These are phyloP conservation scores for Tephrocybe sp. DNA, from an alignment of 768 basidiomycete genomes.

Conservation along the genomic window DNA sequence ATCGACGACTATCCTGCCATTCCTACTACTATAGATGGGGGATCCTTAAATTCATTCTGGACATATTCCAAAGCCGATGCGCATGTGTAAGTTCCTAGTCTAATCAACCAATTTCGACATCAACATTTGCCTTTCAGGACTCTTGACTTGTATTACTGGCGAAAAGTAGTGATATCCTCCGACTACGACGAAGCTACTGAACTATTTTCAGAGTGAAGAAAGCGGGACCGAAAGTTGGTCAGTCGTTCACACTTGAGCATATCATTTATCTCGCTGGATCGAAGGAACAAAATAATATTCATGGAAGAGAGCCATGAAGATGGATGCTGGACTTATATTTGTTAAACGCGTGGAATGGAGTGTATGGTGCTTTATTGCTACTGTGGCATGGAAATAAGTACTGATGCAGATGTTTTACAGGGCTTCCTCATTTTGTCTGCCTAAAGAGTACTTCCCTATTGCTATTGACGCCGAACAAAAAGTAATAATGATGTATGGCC, in stretches of 20 bases:
- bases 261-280: not conserved
- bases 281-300: slow-evolving; percentile 11
- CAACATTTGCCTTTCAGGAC: slow-evolving; percentile 15
- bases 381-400: not conserved
- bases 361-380: slow-evolving; percentile 9
- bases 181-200: slow-evolving; percentile 10
- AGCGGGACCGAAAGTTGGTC: slow-evolving; percentile 12
- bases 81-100: slow-evolving; percentile 27
- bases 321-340: slow-evolving; percentile 16
- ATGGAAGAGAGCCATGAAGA: slow-evolving; percentile 25
- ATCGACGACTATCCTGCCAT: slow-evolving; percentile 26
- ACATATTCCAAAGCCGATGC: slow-evolving; percentile 33
- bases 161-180: slow-evolving; percentile 5
- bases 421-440: slow-evolving; percentile 30
- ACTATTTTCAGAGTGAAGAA: slow-evolving; percentile 22
- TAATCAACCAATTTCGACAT: not conserved
- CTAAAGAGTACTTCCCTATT: slow-evolving; percentile 22
- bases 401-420: slow-evolving; percentile 14
- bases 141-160: slow-evolving; percentile 27
- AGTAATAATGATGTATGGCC: not conserved
- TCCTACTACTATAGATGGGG: slow-evolving; percentile 19
- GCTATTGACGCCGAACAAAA: not conserved
- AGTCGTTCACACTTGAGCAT: not conserved
- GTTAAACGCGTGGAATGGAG: slow-evolving; percentile 17
- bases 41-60: slow-evolving; percentile 33